These are phyloP conservation scores for Leccinum ochraceum DNA, from an alignment of 768 basidiomycete genomes.

Conservation along the genomic window DNA sequence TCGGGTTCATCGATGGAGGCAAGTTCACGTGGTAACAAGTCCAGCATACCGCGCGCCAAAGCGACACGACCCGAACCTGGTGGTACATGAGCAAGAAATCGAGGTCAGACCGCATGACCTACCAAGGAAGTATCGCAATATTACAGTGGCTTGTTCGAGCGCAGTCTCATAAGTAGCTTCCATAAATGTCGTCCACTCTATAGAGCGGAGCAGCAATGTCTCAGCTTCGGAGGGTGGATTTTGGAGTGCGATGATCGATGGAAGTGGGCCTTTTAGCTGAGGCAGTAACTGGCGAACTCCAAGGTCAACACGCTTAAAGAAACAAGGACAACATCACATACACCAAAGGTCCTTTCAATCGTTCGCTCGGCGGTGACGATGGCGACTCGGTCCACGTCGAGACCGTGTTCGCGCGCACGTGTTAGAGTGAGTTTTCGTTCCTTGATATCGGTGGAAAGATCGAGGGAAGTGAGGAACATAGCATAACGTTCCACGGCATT, in stretches of 20 bases:
- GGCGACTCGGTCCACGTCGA: conserved; percentile 82
- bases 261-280: conserved; percentile 54
- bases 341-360: conserved; percentile 69
- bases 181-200: conserved; percentile 91
- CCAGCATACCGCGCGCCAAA: conserved; percentile 60
- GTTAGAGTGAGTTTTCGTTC: conserved; percentile 72
- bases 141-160: conserved; percentile 83
- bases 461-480: conserved; percentile 80
- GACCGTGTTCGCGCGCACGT: conserved; percentile 78
- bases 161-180: conserved; percentile 75
- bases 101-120: conserved; percentile 24
- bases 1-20: conserved; percentile 65
- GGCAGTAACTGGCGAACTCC: conserved; percentile 48
- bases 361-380: conserved; percentile 76
- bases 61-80: conserved; percentile 74
- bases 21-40: conserved; percentile 64
- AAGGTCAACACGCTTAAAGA: conserved; percentile 12
- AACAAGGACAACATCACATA: conserved; percentile 28
- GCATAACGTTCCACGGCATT: conserved; percentile 93
- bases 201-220: conserved; percentile 71
- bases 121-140: conserved; percentile 91
- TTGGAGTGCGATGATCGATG: conserved; percentile 59
- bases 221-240: conserved; percentile 59
- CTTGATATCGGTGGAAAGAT: conserved; percentile 57
- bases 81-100: conserved; percentile 1